Base-by-base conservation (phyloP, 768 basidiomycete species). In the Suillus clintonianus region DNA sequence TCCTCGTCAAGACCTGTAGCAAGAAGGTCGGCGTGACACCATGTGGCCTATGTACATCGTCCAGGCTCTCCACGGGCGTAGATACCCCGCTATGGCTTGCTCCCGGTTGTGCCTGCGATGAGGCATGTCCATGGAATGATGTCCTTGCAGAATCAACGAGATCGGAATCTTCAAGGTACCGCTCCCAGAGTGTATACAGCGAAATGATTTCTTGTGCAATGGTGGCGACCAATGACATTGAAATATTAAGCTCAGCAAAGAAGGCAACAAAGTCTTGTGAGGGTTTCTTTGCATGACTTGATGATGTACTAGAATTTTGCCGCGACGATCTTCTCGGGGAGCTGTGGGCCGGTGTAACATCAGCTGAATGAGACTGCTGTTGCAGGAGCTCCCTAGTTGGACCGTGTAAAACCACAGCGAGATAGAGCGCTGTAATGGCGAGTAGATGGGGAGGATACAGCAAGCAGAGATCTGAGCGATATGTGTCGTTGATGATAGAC, bases 401-500 rank as follows among this genome's bases (percentile, higher is more conserved):
- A 0, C 81, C 77, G 70, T 94, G 89, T 11, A 95, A 81, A 56
- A 90, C 85, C 71, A 94, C 88, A 0, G 92, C 90, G 63, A 98
- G 86, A 78, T 95, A 97, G 61, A 99, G 86, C 0, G 94, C 91
- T 0, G 96, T 89, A 71, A 98, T 86, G 24, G 97, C 95, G 67
- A 99, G 92, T 62, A 98, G 81, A 73, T 99, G 95, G 0, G 97
- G 97, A 0, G 97, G 96, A 72, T 99, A 90, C 34, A 97, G 77
- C n/a, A 99, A 87, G 72, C 94, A 95, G 22, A 99, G 81, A 61
- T 96, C 92, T 5, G 94, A 95, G 60, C 96, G 88, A 72, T 95
- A 98, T 0, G 92, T 95, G 75, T 99, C 97, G 78, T 99, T 99
- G 72, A 99, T 87, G 72, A 98, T 88, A 73, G 95, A 95, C 93